Evolutionary conservation across 192 early-diverging fungal genomes (phyloP).

Genomic region (Coemansia asiatica): DNA sequence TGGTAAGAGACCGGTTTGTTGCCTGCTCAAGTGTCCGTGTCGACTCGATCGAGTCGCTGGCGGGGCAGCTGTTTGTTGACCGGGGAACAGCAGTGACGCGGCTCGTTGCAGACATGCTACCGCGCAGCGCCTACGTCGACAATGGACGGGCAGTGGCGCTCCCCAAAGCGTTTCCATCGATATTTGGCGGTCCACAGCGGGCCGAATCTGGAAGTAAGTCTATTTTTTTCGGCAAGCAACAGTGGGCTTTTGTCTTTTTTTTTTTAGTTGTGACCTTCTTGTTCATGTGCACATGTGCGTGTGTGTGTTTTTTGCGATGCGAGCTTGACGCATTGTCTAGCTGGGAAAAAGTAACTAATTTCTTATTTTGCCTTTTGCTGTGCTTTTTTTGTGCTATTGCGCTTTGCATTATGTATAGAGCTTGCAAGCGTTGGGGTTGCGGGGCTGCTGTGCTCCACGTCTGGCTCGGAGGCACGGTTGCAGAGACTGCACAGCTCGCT

Average conservation of each 20-base stretch:
- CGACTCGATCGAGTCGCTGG: slow-evolving; percentile 2
- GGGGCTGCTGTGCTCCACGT: slow-evolving; percentile 36
- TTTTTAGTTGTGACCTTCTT: too few species aligned
- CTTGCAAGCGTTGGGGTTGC: slow-evolving; percentile 22
- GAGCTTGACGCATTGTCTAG: background rate
- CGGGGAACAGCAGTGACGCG: slow-evolving; percentile 30
- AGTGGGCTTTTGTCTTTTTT: background rate
- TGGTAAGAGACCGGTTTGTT: slow-evolving; percentile 18
- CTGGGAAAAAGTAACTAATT: background rate
- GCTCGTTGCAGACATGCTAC: slow-evolving; percentile 12
- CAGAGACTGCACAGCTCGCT: slow-evolving; percentile 30
- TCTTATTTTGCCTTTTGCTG: background rate
- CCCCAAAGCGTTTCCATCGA: slow-evolving; percentile 28
- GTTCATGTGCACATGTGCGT: too few species aligned
- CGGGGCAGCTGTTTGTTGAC: slow-evolving; percentile 38
- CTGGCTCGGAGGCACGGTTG: slow-evolving; percentile 21
- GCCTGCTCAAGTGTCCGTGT: slow-evolving; percentile 18
- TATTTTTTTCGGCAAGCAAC: background rate
- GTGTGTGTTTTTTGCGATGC: background rate
- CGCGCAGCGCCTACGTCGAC: slow-evolving; percentile 6
- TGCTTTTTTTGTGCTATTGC: background rate
- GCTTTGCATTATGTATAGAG: slow-evolving; percentile 5
- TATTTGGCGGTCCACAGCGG: slow-evolving; percentile 15
- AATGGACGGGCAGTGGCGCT: slow-evolving; percentile 5
- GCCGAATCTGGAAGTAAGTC: slow-evolving; percentile 5